phyloP scores from a whole-genome alignment of 192 early-diverging fungal species.

The Coemansia reversa region DNA sequence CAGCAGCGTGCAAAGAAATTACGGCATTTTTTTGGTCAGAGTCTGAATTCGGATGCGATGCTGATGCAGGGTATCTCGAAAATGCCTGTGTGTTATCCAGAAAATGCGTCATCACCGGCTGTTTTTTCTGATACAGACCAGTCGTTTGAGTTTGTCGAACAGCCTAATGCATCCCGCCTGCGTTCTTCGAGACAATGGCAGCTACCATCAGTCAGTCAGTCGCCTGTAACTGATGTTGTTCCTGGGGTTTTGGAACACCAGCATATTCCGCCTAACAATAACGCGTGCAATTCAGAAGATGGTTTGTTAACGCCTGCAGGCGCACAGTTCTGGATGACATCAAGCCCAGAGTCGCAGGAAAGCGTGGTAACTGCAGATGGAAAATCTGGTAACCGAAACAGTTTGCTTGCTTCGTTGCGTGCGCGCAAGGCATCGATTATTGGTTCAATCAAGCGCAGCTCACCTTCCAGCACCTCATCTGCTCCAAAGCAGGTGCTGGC shows the following conservation, averaged over 20 bases:
- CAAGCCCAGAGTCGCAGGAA: conserved; percentile 40
- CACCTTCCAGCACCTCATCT: conserved; percentile 14
- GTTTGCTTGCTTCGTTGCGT: conserved; percentile 30
- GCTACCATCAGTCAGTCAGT: not conserved
- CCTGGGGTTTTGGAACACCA: not conserved
- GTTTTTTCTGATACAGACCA: not conserved
- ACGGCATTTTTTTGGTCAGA: conserved; percentile 39
- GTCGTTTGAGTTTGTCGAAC: conserved; percentile 37
- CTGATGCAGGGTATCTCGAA: conserved; percentile 13
- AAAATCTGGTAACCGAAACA: conserved; percentile 18
- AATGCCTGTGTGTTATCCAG: not conserved
- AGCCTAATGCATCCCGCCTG: not conserved
- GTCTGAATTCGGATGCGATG: conserved; percentile 33
- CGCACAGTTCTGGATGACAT: conserved; percentile 52
- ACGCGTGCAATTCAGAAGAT: not conserved
- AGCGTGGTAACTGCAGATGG: conserved; percentile 14
- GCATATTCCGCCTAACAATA: not conserved
- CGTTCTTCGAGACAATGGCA: not conserved
- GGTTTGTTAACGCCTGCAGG: conserved; percentile 8
- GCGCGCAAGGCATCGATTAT: conserved; percentile 42
- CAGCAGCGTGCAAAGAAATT: conserved; percentile 25
- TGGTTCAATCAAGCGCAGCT: conserved; percentile 35
- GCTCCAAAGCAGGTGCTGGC: not conserved
- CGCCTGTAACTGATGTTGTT: not conserved
- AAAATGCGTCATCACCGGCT: not conserved